Evolutionary conservation across 805 yeast species (phyloP).

Genomic region (Alloascoidea africana): DNA sequence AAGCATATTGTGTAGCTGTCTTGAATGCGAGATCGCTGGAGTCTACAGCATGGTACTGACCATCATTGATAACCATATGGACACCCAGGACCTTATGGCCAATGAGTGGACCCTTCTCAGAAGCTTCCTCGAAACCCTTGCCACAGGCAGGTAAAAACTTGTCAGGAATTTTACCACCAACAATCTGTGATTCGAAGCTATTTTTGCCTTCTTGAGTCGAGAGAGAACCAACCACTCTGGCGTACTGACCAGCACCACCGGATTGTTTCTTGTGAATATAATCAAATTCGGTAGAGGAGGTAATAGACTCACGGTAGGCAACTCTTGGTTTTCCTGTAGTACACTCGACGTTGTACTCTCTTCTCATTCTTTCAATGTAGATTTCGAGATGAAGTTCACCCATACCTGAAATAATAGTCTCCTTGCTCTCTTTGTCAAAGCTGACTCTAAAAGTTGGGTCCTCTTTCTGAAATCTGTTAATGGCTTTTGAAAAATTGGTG

Average conservation of each 20-base stretch:
- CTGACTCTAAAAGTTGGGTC: constrained; percentile 96
- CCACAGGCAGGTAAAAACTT: constrained; percentile 88
- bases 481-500: constrained; percentile 87
- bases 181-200: constrained; percentile 71
- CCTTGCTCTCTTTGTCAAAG: constrained; percentile 83
- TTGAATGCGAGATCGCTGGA: constrained; percentile 92
- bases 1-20: constrained; percentile 84
- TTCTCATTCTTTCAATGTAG: constrained; percentile 93
- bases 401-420: constrained; percentile 93
- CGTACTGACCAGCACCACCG: constrained; percentile 99
- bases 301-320: constrained; percentile 88
- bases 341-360: constrained; percentile 95
- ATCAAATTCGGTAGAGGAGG: constrained; percentile 62
- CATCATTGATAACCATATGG: constrained; percentile 88
- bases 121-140: constrained; percentile 88
- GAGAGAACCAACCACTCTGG: constrained; percentile 83
- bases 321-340: constrained; percentile 96
- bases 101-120: constrained; percentile 91
- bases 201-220: constrained; percentile 43
- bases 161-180: constrained; percentile 95
- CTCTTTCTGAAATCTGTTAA: constrained; percentile 95
- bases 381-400: constrained; percentile 96
- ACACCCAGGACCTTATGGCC: constrained; percentile 93
- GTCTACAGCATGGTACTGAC: constrained; percentile 95
- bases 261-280: constrained; percentile 94